These are phyloP conservation scores for Sugiyamaella xylanicola DNA, from an alignment of 1,139 yeast species.

Conservation along the genomic window DNA sequence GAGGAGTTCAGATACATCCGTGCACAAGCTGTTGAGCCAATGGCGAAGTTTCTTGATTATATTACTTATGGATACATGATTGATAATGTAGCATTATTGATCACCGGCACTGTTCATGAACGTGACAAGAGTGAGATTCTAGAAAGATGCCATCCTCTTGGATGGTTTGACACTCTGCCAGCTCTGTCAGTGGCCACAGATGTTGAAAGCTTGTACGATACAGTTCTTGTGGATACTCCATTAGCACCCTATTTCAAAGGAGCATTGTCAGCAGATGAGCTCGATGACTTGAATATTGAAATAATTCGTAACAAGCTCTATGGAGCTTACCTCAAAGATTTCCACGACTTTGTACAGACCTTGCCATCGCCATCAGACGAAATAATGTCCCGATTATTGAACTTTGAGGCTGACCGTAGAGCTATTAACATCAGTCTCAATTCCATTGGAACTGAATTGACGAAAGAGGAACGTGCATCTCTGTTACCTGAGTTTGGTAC, in stretches of 20 bases:
- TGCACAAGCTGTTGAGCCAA: slow-evolving; percentile 78
- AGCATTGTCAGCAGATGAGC: slow-evolving; percentile 88
- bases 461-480: slow-evolving; percentile 65
- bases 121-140: slow-evolving; percentile 86
- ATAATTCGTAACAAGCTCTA: slow-evolving; percentile 88
- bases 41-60: slow-evolving; percentile 82
- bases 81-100: slow-evolving; percentile 93
- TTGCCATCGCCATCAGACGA: slow-evolving; percentile 78
- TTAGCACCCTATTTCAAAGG: slow-evolving; percentile 94
- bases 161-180: slow-evolving; percentile 98
- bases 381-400: slow-evolving; percentile 73
- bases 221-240: slow-evolving; percentile 96
- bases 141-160: slow-evolving; percentile 91
- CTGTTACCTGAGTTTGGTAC: slow-evolving; percentile 82
- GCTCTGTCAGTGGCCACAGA: slow-evolving; percentile 94
- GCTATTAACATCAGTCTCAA: slow-evolving; percentile 89
- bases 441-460: slow-evolving; percentile 79
- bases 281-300: slow-evolving; percentile 94
- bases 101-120: slow-evolving; percentile 95
- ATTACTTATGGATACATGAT: slow-evolving; percentile 97
- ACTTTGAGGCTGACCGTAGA: slow-evolving; percentile 94
- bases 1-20: slow-evolving; percentile 84
- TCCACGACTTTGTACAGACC: slow-evolving; percentile 64
- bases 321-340: slow-evolving; percentile 91
- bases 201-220: slow-evolving; percentile 85